Conservation (phyloP, 2,329 filamentous ascomycete genomes). For the Fusarium beomiforme region DNA sequence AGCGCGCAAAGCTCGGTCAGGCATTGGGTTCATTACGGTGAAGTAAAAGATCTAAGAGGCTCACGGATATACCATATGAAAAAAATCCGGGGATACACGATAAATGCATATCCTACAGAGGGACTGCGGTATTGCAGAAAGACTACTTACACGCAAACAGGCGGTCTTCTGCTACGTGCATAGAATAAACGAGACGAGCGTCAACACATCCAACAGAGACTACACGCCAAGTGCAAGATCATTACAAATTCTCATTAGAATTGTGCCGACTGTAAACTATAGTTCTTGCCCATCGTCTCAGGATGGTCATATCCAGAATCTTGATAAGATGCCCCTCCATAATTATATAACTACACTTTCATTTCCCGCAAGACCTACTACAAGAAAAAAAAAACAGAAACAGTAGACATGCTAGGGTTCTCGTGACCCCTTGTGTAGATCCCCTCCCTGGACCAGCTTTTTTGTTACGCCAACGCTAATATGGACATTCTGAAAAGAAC, state of each 20-base stretch:
- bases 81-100: neutral
- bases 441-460: constrained; percentile 35
- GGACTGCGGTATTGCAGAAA: neutral
- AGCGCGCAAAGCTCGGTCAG: constrained; percentile 65
- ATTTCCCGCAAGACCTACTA: constrained; percentile 7
- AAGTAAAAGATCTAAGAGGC: constrained; percentile 56
- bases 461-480: constrained; percentile 46
- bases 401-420: constrained; percentile 22
- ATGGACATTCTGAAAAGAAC: constrained; percentile 41
- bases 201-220: neutral
- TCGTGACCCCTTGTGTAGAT: constrained; percentile 7
- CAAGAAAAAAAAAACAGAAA: neutral
- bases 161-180: neutral
- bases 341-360: constrained; percentile 29
- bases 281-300: neutral
- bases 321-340: neutral
- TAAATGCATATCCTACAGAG: neutral
- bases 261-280: constrained; percentile 12
- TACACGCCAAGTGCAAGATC: constrained; percentile 23
- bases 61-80: neutral
- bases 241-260: constrained; percentile 38
- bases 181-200: neutral
- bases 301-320: constrained; percentile 7
- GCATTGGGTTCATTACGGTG: constrained; percentile 71
- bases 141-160: neutral